Evolutionary conservation across 2,329 filamentous ascomycete genomes (phyloP), one percentile per base, ranked within the genome.

Genomic region (Colletotrichum acutatum): DNA sequence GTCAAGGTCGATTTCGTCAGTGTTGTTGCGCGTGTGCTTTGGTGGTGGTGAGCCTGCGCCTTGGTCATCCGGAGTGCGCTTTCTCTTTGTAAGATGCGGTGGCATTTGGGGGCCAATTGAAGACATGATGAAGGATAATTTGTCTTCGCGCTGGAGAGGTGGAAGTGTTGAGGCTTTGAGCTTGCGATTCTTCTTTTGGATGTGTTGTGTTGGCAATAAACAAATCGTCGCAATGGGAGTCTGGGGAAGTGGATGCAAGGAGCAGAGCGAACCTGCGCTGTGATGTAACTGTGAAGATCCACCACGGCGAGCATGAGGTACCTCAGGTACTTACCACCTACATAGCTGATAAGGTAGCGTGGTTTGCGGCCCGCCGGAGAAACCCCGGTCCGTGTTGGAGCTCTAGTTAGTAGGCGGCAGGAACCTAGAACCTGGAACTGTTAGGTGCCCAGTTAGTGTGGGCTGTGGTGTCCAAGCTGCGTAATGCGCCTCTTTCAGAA

Each of bases 91-190:
- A 54, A 93, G 86, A 74, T 93, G 90, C 5, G 92, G 87, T 14
- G 94, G 93, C 28, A 95, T 82, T 73, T 91, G 86, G 16, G 94
- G 93, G 5, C 93, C 93, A 78, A 94, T 91, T 42, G 90, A 90
- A 63, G 91, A 85, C 92, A 94, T 94, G 28, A 52, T 77, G 84
- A 85, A 68, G 9, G 8, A 7, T 60, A n/a, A n/a, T 65, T n/a
- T 9, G 1, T 30, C 6, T n/a, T 26, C 28, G 16, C 6, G 22
- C 37, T 42, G 37, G 11, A 34, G 12, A 4, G 11, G 11, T 12
- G 32, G 57, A 37, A 28, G 28, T 19, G 8, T 9, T 52, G 42
- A 49, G 22, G 42, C 42, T 49, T 49, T 4, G 4, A 19, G 19
- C 19, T n/a, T 49, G 42, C 19, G 42, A 1, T n/a, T 49, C 19